Conservation (phyloP, 2,329 filamentous ascomycete genomes). For the Alternaria sp. region DNA sequence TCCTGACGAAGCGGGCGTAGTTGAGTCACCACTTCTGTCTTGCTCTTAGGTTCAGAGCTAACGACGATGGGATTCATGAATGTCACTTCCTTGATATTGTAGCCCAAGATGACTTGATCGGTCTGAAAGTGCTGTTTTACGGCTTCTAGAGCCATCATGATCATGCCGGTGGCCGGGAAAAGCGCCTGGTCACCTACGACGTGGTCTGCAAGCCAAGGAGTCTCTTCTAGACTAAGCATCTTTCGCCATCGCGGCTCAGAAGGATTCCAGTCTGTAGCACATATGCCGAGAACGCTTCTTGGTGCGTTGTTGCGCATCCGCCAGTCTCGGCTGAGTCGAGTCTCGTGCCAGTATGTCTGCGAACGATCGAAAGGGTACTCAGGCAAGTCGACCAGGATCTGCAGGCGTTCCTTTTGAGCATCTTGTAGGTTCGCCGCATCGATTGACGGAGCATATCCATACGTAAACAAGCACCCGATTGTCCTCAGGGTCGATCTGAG, state of each 20-base stretch:
- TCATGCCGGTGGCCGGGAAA: constrained; percentile 30
- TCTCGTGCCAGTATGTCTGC: constrained; percentile 27
- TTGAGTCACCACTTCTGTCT: not conserved
- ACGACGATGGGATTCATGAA: not conserved
- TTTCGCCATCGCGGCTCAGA: constrained; percentile 51
- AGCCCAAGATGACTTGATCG: not conserved
- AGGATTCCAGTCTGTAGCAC: constrained; percentile 27
- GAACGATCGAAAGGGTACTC: constrained; percentile 33
- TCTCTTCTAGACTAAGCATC: constrained; percentile 43
- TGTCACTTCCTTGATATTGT: not conserved
- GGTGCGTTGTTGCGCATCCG: not conserved
- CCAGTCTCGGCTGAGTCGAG: constrained; percentile 11
- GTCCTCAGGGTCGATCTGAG: not conserved
- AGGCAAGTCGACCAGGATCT: constrained; percentile 5
- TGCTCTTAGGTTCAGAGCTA: not conserved
- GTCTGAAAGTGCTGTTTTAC: not conserved
- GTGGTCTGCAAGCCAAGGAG: constrained; percentile 25
- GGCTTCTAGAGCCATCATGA: not conserved
- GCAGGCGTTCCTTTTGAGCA: not conserved
- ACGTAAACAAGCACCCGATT: not conserved
- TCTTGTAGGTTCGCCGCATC: not conserved
- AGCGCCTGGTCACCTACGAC: constrained; percentile 18
- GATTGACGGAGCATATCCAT: not conserved
- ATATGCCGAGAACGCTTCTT: constrained; percentile 21
- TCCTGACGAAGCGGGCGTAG: not conserved